phyloP scores from a whole-genome alignment of 1,284 basidiomycete species.

The Phellinidium pouzarii region DNA sequence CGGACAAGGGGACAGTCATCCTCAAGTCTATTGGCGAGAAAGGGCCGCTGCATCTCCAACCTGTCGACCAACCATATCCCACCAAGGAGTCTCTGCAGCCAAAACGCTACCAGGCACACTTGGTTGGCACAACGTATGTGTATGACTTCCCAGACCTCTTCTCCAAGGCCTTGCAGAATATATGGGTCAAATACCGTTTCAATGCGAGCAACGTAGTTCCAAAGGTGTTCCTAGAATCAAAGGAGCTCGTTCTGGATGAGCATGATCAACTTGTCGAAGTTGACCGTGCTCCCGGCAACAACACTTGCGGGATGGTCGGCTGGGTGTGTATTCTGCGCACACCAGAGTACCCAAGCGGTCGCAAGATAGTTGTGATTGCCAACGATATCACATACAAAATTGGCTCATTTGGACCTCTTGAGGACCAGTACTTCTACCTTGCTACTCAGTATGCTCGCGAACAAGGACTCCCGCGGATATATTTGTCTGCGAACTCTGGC shows the following conservation, averaged over 20 bases:
- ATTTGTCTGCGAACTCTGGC: conserved; percentile 97
- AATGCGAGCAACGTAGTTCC: conserved; percentile 70
- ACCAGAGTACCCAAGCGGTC: conserved; percentile 89
- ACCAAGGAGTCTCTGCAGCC: conserved; percentile 99
- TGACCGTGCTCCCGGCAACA: conserved; percentile 87
- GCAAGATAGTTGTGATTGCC: conserved; percentile 84
- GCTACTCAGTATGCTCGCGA: conserved; percentile 91
- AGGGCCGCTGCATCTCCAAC: conserved; percentile 89
- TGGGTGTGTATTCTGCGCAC: conserved; percentile 95
- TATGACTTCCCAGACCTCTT: conserved; percentile 99
- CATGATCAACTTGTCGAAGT: conserved; percentile 87
- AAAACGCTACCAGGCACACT: conserved; percentile 98
- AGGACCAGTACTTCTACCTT: conserved; percentile 96
- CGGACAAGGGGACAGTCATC: conserved; percentile 90
- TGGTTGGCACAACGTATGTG: conserved; percentile 96
- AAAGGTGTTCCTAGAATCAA: conserved; percentile 73
- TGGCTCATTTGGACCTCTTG: conserved; percentile 93
- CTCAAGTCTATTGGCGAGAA: conserved; percentile 95
- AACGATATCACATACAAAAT: conserved; percentile 99
- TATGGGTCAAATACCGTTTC: conserved; percentile 76
- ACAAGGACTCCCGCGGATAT: conserved; percentile 87
- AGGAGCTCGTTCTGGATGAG: conserved; percentile 93
- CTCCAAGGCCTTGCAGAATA: conserved; percentile 91
- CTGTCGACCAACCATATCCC: conserved; percentile 87
- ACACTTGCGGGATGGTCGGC: conserved; percentile 95